Evolutionary conservation across 257 asterid genomes (phyloP), one percentile per base, ranked within the genome.

Genomic region (Forsythia viridissima): DNA sequence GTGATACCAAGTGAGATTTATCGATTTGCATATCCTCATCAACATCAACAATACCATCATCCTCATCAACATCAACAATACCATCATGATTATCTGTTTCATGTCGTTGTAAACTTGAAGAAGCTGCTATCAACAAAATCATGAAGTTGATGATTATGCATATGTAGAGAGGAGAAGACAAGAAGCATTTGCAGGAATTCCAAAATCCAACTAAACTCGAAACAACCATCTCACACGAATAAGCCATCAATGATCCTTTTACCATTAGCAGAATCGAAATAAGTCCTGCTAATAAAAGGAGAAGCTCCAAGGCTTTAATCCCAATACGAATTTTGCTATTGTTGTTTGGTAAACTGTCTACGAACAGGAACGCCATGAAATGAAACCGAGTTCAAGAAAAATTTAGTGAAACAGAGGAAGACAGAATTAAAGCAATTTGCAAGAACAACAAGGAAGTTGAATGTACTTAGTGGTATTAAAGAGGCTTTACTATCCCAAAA

Each of bases 151-250:
- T 89, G 82, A 84, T 38, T 81, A 92, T 55, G 80, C 82, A 76
- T 4, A 86, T 85, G 40, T 73, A 82, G 0, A 90, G 71, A 38
- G 87, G 85, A 72, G 95, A 90, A 41, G 97, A 85, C 63, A 86
- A 75, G 36, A 81, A 61, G 67, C 80, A 79, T 36, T 40, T 82
- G 48, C 82, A 67, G 13, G 81, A 86, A 15, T 66, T 76, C 85
- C 88, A 78, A 74, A 70, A 74, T 6, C 82, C 83, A 20, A 68
- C 38, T 11, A 86, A 74, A 74, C 48, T 65, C 10, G 90, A 79
- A 11, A 77, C 82, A 16, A 88, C 69, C 7, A 77, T 39, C 48
- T 83, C 81, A 59, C 61, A 76, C 4, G 87, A 75, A 59, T 43
- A 82, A 43, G 85, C 76, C 71, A 24, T 63, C 5, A 76, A 13